These are phyloP conservation scores for Firmiana major DNA, from an alignment of 345 rosid species.

Conservation along the genomic window DNA sequence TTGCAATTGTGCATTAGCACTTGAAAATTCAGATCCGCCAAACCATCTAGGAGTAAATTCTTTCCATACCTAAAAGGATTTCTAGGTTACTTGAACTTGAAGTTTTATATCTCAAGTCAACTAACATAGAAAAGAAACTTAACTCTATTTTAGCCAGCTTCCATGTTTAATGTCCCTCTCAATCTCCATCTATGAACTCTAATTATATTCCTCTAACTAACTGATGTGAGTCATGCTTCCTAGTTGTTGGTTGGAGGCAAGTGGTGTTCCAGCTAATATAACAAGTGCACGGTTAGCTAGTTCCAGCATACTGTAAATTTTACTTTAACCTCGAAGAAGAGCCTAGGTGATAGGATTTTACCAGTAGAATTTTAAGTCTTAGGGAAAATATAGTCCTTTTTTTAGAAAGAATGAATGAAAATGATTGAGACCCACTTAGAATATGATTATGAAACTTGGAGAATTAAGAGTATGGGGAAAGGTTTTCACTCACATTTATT, in stretches of 20 bases:
- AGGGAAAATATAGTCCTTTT: not conserved
- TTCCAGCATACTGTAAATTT: not conserved
- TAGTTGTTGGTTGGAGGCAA: not conserved
- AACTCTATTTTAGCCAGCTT: not conserved
- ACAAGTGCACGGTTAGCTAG: not conserved
- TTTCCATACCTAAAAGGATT: no score
- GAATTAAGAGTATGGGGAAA: not conserved
- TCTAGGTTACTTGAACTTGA: not conserved
- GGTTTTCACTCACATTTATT: not conserved
- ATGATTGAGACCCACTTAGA: conserved; percentile 12
- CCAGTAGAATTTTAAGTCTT: conserved; percentile 2
- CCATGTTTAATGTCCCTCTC: not conserved
- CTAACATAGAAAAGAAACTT: not conserved
- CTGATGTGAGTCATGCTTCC: no score
- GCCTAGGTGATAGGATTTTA: not conserved
- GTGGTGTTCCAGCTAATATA: conserved; percentile 1
- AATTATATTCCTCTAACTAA: not conserved
- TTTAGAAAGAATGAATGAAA: not conserved
- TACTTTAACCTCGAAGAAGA: not conserved
- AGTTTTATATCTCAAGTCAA: not conserved
- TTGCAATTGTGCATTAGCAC: not conserved
- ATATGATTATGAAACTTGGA: not conserved
- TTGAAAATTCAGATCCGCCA: not conserved
- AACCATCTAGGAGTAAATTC: no score
- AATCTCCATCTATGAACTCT: not conserved